Percentiles rank a stretch among this genome's conserved stretches.
Evolutionary conservation across 2,329 filamentous ascomycete species (phyloP).

Genomic region (Colletotrichum sp.): DNA sequence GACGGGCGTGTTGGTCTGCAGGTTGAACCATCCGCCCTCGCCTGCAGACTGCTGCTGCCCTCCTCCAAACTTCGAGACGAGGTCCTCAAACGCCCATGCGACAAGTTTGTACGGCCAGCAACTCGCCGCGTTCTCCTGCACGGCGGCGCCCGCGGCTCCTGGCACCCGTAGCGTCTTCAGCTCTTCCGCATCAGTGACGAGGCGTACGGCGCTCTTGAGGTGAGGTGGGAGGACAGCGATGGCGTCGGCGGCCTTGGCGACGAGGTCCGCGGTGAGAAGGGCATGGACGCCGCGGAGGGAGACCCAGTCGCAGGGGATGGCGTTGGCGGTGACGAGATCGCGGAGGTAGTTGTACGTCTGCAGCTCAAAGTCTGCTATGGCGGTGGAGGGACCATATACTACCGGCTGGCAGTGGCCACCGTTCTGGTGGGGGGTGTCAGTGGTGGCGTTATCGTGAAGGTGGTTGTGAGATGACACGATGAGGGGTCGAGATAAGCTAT

Average conservation of each 20-base stretch:
- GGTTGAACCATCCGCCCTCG: constrained; percentile 55
- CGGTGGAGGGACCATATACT: constrained; percentile 64
- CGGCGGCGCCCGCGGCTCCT: constrained; percentile 64
- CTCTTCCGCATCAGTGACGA: constrained; percentile 41
- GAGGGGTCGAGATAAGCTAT: background rate
- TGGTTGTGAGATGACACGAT: background rate
- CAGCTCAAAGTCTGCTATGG: constrained; percentile 74
- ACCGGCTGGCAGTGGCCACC: constrained; percentile 78
- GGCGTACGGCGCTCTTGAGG: constrained; percentile 52
- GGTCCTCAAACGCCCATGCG: constrained; percentile 68
- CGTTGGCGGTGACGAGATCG: constrained; percentile 58
- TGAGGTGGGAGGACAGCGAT: constrained; percentile 63
- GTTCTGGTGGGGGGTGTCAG: constrained; percentile 49
- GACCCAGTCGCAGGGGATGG: constrained; percentile 74
- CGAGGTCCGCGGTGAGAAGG: constrained; percentile 61
- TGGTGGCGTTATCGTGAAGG: background rate
- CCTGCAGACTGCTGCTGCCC: constrained; percentile 23
- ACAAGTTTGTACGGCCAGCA: constrained; percentile 89
- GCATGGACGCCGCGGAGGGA: constrained; percentile 67
- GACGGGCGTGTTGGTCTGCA: constrained; percentile 77
- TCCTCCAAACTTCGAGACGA: constrained; percentile 44
- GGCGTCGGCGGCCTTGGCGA: constrained; percentile 54
- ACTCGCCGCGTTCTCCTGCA: constrained; percentile 69
- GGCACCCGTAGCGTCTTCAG: constrained; percentile 61
- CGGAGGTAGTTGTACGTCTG: constrained; percentile 68